Evolutionary conservation across 768 basidiomycete genomes (phyloP), one percentile per base, ranked within the genome.

Genomic region (Lentinus tigrinus): DNA sequence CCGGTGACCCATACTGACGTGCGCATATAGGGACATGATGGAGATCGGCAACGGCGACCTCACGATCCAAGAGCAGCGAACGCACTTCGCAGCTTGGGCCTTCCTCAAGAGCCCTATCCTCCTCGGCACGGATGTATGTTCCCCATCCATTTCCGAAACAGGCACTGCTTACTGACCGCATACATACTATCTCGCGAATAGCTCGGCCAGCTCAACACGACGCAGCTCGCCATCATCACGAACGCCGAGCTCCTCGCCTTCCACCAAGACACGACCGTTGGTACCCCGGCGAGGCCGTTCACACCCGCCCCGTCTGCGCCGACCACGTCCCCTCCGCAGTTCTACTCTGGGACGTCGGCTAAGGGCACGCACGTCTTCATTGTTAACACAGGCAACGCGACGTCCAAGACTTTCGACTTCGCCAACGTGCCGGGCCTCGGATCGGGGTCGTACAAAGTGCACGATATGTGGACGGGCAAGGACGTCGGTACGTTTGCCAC

Each of bases 41-140:
- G 76, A 79, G 60, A 78, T 79, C 26, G 58, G 81, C 34, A 84
- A 84, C 60, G 82, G 82, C 3, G 71, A 67, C 36, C 68, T 82
- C 19, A 80, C 79, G 2, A 70, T 78, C 24, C 65, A 78, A 57
- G 82, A 84, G 60, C 72, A 83, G 44, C 75, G 81, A 6, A 81
- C 81, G 9, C 82, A 84, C 69, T 83, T 84, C 56, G 80, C 82
- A n/a, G 79, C 75, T 26, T 84, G 82, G 82, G 72, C 71, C n/a
- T 81, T 82, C 65, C 67, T 83, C 60, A 83, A 83, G 65, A 82
- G 81, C 57, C 82, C 82, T 3, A 82, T 84, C 50, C 69, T 84
- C n/a, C 69, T 83, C 2, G 74, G 74, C 16, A 74, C 73, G 6
- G 63, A 70, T 27, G 73, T 75, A 34, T 56, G 70, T 62, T 13